A percentile compares a stretch with the other conserved stretches of the same genome.
phyloP scores from a whole-genome alignment of 2,329 filamentous ascomycete genomes.

The Amesomyces nigricolor region DNA sequence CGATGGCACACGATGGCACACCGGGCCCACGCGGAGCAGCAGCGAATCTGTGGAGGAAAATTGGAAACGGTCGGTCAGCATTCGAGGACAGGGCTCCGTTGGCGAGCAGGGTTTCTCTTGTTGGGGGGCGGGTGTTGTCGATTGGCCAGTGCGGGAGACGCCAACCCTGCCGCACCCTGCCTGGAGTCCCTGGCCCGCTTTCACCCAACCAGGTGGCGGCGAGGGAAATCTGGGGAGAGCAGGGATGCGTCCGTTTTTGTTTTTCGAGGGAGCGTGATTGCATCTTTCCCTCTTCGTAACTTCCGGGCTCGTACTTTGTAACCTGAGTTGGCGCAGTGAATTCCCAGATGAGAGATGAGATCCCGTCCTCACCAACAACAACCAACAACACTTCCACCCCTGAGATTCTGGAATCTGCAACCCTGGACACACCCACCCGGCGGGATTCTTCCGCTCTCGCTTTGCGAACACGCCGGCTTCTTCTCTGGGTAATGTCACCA shows the following conservation, averaged over 20 bases:
- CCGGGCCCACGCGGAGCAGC: constrained; percentile 7
- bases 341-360: too few relatives aligned
- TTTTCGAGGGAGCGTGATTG: too few relatives aligned
- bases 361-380: too few relatives aligned
- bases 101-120: constrained; percentile 9
- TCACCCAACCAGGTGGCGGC: constrained; percentile 14
- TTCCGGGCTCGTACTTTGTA: too few relatives aligned
- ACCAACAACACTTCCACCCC: too few relatives aligned
- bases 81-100: constrained; percentile 4
- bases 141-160: constrained; percentile 17
- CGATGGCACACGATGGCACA: background rate
- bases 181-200: background rate
- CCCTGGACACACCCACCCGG: too few relatives aligned
- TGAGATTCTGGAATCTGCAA: too few relatives aligned
- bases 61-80: constrained; percentile 21
- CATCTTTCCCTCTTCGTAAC: too few relatives aligned
- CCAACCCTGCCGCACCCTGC: constrained; percentile 7
- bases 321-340: too few relatives aligned
- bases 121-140: background rate
- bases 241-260: background rate
- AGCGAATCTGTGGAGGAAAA: constrained; percentile 21
- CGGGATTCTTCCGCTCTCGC: too few relatives aligned
- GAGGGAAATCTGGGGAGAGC: constrained; percentile 25
- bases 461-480: too few relatives aligned
- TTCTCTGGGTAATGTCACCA: too few relatives aligned